A percentile compares a stretch with the other conserved stretches of the same genome.
phyloP scores from a whole-genome alignment of 495 filamentous ascomycete genomes.

The Neurospora africana region DNA sequence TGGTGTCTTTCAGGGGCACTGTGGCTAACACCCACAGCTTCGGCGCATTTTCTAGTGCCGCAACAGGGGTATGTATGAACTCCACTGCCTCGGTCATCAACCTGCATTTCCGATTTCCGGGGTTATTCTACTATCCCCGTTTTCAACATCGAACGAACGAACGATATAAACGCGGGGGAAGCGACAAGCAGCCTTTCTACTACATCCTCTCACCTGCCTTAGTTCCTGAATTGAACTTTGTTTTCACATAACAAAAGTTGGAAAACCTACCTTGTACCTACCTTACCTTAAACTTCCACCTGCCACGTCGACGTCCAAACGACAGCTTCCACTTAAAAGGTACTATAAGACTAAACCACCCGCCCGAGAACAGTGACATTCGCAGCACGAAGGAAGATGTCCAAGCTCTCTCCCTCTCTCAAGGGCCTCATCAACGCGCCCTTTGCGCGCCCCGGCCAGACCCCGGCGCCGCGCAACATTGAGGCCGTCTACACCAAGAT shows the following conservation, averaged over 20 bases:
- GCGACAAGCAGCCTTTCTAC: not conserved
- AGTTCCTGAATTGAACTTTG: not conserved
- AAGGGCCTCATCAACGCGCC: constrained; percentile 64
- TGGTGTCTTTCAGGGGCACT: not conserved
- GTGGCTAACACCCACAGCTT: not conserved
- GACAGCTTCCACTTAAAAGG: not conserved
- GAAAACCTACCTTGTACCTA: not conserved
- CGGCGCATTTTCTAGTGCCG: not conserved
- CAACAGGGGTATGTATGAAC: not conserved
- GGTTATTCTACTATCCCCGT: not conserved
- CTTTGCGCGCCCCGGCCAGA: constrained; percentile 53
- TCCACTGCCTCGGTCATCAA: not conserved
- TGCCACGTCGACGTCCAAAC: not conserved
- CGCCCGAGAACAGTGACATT: not conserved
- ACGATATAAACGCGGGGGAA: not conserved
- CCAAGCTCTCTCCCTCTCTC: constrained; percentile 54
- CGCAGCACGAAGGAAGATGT: constrained; percentile 36
- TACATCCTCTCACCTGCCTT: not conserved
- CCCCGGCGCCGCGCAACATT: constrained; percentile 52
- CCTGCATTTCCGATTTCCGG: not conserved
- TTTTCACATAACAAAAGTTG: not conserved
- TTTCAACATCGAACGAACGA: not conserved
- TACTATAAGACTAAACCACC: not conserved
- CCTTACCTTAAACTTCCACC: not conserved
- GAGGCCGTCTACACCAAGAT: constrained; percentile 49